Evolutionary conservation across 768 basidiomycete genomes (phyloP).

Genomic region (Tubosaeta sp.): DNA sequence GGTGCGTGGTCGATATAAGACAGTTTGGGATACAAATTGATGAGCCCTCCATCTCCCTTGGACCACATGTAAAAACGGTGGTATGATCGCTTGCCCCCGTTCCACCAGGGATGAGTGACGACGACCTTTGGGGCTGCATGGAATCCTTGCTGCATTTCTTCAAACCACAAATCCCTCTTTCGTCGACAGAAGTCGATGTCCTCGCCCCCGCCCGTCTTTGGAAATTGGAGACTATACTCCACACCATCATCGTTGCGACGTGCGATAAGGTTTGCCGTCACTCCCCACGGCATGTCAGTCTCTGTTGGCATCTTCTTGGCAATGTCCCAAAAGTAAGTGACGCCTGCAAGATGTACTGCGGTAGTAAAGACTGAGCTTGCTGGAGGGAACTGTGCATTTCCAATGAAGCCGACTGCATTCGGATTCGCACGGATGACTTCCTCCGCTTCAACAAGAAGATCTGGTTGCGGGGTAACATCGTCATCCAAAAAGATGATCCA

Average conservation of each 20-base stretch:
- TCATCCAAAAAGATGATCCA: conserved; percentile 63
- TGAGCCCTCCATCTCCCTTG: conserved; percentile 50
- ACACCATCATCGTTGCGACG: conserved; percentile 44
- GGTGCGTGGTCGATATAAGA: conserved; percentile 44
- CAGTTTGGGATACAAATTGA: conserved; percentile 44
- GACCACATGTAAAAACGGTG: conserved; percentile 57
- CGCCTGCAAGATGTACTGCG: conserved; percentile 52
- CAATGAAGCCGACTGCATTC: conserved; percentile 50
- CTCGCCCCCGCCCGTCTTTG: conserved; percentile 63
- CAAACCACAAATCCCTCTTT: conserved; percentile 39
- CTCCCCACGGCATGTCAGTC: conserved; percentile 56
- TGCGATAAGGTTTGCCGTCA: conserved; percentile 55
- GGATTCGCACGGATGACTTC: conserved; percentile 43
- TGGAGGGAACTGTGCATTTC: conserved; percentile 46
- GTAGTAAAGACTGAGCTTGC: conserved; percentile 47
- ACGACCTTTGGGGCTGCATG: conserved; percentile 42
- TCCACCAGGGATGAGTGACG: conserved; percentile 61
- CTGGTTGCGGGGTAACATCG: conserved; percentile 41
- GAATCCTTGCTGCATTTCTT: conserved; percentile 38
- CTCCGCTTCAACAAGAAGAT: conserved; percentile 46
- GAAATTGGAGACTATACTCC: conserved; percentile 44
- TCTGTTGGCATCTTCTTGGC: conserved; percentile 40
- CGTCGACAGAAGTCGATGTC: conserved; percentile 56
- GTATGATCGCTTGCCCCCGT: conserved; percentile 41
- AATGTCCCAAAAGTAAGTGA: conserved; percentile 62